Evolutionary conservation across 2,329 filamentous ascomycete species (phyloP), one percentile per base, ranked within the genome.

Genomic region (Ceratocystis albifundus): DNA sequence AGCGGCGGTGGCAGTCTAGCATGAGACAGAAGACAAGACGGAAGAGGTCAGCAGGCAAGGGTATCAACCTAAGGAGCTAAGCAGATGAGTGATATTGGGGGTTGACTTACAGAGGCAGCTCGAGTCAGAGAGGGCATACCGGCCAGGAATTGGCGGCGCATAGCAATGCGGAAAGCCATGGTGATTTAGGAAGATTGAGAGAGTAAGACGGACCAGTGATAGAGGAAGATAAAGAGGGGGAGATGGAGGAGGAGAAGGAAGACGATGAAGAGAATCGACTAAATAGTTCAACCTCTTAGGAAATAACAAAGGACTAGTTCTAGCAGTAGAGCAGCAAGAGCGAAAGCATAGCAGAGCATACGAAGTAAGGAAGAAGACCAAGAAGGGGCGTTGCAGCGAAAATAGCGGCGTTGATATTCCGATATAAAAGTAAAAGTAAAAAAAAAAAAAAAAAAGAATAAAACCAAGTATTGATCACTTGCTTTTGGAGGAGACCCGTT

Each of bases 111-210:
- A 28, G 74, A 71, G 8, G 74, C 72, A n/a, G 76, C 72, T 53
- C 73, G 74, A 36, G 75, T 75, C 65, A 74, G 71, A 69, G 74
- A 70, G 12, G 72, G 73, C 62, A 73, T 68, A 66, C 70, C 57
- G 66, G 69, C 66, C 68, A 73, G 72, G 72, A 76, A 72, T 72
- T 75, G 76, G 68, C 76, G 73, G 70, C 75, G 74, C 55, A 78
- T 70, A 36, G 76, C 72, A 45, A 75, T 69, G 69, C 75, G 76
- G 69, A 77, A 70, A 69, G 77, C 76, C 78, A 80, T 80, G 63
- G 66, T 69, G n/a, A 65, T 10, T 10, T 15, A 41, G 36, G 36
- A 3, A 41, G 12, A 15, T 41, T 15, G 10, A 41, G 36, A 41
- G 36, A 41, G 36, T 7, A 32, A 32, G 25, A 15, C 53, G 53